phyloP scores from a whole-genome alignment of 2,329 filamentous ascomycete species.

The Ceratocystis harringtonii region DNA sequence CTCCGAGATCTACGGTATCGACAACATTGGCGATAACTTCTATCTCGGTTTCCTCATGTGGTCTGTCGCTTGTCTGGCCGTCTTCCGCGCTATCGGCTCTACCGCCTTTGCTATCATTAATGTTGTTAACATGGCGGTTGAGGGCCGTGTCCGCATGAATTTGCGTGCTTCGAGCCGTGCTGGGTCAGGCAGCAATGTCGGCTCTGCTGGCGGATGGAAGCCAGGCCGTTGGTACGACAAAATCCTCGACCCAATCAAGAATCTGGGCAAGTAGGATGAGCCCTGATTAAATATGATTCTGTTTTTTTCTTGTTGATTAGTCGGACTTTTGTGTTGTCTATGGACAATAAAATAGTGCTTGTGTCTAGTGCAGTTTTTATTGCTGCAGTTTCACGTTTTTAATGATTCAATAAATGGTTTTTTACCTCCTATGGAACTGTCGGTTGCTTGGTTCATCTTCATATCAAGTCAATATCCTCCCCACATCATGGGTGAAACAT shows the following conservation, averaged over 20 bases:
- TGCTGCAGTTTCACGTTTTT: too few relatives aligned
- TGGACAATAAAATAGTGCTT: too few relatives aligned
- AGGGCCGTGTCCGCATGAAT: slow-evolving; percentile 57
- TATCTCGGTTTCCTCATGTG: slow-evolving; percentile 91
- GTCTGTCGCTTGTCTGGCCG: slow-evolving; percentile 69
- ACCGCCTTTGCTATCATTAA: slow-evolving; percentile 74
- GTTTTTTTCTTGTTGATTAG: too few relatives aligned
- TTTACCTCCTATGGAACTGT: too few relatives aligned
- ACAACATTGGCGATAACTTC: slow-evolving; percentile 62
- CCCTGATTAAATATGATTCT: too few relatives aligned
- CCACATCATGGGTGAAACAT: too few relatives aligned
- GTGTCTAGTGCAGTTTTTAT: too few relatives aligned
- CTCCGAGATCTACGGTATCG: slow-evolving; percentile 64
- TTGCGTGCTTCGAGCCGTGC: slow-evolving; percentile 33
- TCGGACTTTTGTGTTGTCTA: too few relatives aligned
- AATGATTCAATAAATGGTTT: too few relatives aligned
- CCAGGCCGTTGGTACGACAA: slow-evolving; percentile 15
- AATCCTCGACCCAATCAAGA: slow-evolving; percentile 15
- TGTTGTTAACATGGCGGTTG: slow-evolving; percentile 66
- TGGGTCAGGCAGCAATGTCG: neutral
- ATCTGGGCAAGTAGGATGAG: slow-evolving; percentile 9
- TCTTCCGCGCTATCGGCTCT: slow-evolving; percentile 75
- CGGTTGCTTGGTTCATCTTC: too few relatives aligned
- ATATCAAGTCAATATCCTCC: too few relatives aligned
- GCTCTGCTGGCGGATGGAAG: slow-evolving; percentile 15